Percentiles rank a stretch among this genome's conserved stretches.
These are phyloP conservation scores for Amanita subjunquillea DNA, from an alignment of 768 basidiomycete genomes.

Conservation along the genomic window DNA sequence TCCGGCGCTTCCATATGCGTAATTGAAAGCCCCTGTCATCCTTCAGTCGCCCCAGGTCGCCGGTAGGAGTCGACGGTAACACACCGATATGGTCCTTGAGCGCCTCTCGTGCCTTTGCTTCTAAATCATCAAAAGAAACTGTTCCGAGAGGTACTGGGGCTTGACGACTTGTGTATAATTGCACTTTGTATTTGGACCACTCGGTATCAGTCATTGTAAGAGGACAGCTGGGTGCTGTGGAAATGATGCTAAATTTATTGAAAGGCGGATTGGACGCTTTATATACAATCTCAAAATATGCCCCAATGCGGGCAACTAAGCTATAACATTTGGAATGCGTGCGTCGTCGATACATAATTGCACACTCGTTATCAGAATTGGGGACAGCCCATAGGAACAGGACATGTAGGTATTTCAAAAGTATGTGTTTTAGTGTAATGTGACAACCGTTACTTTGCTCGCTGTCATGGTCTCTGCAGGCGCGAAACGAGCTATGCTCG, in stretches of 20 bases:
- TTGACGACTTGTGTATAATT: slow-evolving; percentile 27
- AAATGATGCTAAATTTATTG: no score
- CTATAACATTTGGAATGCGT: no score
- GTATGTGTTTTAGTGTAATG: not conserved
- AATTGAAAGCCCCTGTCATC: slow-evolving; percentile 52
- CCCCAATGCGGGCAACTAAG: no score
- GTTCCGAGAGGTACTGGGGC: slow-evolving; percentile 45
- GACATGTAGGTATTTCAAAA: not conserved
- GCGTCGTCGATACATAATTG: no score
- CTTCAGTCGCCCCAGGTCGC: not conserved
- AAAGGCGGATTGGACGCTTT: no score
- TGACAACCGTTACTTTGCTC: not conserved
- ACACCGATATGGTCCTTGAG: slow-evolving; percentile 47
- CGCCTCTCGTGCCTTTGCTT: slow-evolving; percentile 54
- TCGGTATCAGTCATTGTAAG: slow-evolving; percentile 6
- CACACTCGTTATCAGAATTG: no score
- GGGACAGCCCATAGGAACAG: no score
- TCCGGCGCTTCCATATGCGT: slow-evolving; percentile 72
- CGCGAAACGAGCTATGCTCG: slow-evolving; percentile 33
- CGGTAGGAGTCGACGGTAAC: slow-evolving; percentile 6
- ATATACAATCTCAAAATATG: no score
- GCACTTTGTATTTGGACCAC: slow-evolving; percentile 32
- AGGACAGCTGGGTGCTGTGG: not conserved
- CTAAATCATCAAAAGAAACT: slow-evolving; percentile 50
- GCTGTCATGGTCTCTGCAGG: slow-evolving; percentile 21